phyloP scores from a whole-genome alignment of 768 basidiomycete species.

The Stropharia rugosoannulata region DNA sequence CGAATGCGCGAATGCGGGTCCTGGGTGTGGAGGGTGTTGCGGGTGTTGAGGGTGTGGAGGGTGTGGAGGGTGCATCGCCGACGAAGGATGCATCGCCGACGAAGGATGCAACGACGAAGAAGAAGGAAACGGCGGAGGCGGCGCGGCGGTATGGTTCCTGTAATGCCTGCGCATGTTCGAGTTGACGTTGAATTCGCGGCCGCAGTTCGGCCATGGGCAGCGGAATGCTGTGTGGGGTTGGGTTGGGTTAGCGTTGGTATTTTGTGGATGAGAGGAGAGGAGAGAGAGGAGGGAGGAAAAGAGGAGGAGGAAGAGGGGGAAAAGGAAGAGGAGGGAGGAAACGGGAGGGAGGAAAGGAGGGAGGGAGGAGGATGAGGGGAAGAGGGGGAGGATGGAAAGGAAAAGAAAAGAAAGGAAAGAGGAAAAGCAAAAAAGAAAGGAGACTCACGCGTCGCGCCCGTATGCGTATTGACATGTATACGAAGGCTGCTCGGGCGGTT shows the following conservation, averaged over 20 bases:
- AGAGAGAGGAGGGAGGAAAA: too few species aligned
- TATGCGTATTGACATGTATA: conserved; percentile 69
- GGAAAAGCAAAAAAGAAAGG: conserved; percentile 1
- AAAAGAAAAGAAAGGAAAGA: conserved; percentile 4
- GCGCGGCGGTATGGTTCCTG: conserved; percentile 55
- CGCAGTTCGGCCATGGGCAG: conserved; percentile 74
- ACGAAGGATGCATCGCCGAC: too few species aligned
- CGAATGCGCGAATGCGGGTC: too few species aligned
- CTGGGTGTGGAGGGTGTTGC: background rate
- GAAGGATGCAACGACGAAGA: background rate
- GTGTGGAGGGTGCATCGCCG: too few species aligned
- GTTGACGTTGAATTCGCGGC: conserved; percentile 79
- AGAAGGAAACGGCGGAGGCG: conserved; percentile 11
- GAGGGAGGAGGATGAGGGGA: too few species aligned
- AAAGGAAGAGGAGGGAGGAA: too few species aligned
- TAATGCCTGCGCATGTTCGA: conserved; percentile 84
- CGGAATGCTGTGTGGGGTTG: conserved; percentile 64
- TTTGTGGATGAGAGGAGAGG: too few species aligned
- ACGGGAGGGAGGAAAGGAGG: too few species aligned
- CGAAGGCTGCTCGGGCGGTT: conserved; percentile 67
- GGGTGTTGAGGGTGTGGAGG: background rate
- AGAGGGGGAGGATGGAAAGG: too few species aligned
- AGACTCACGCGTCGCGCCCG: conserved; percentile 63
- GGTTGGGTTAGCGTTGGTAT: too few species aligned
- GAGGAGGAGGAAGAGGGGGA: too few species aligned